Conservation (phyloP, 139 green algal genomes). For the Auxenochlorella pyrenoidosa region DNA sequence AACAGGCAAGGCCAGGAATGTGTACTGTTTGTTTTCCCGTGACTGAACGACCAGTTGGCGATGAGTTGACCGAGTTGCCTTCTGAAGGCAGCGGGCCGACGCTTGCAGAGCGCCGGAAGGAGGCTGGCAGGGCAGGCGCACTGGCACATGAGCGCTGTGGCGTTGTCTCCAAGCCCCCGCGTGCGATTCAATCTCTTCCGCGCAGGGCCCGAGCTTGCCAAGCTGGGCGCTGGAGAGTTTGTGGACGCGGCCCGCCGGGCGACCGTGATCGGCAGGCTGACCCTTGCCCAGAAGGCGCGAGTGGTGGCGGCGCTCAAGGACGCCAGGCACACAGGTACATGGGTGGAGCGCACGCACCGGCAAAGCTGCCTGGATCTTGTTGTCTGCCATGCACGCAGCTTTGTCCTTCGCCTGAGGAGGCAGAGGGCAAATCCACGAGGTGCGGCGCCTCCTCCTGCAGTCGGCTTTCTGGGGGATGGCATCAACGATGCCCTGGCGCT, state of each 20-base stretch:
- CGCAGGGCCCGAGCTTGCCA: conserved; percentile 19
- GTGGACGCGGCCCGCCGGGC: not conserved
- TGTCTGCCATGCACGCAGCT: no score
- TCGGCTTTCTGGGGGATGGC: conserved; percentile 65
- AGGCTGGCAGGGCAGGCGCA: no score
- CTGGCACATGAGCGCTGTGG: no score
- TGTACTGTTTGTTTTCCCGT: no score
- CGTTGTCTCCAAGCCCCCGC: no score
- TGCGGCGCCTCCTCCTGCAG: not conserved
- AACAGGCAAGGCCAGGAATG: not conserved
- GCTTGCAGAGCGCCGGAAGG: not conserved
- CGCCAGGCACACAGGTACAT: conserved; percentile 11
- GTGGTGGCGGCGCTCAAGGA: conserved; percentile 33
- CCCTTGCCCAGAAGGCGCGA: conserved; percentile 38
- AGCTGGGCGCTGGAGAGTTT: not conserved
- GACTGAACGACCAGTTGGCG: no score
- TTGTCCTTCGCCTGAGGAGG: no score
- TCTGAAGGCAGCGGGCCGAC: no score
- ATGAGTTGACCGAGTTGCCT: no score
- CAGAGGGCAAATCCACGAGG: no score
- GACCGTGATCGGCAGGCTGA: conserved; percentile 32
- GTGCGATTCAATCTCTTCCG: no score
- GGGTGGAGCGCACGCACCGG: not conserved
- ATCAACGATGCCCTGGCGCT: conserved; percentile 78
- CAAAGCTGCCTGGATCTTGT: no score